These are phyloP conservation scores for Aspergillus pseudoviridinutans DNA, from an alignment of 2,329 filamentous ascomycete genomes.

Conservation along the genomic window DNA sequence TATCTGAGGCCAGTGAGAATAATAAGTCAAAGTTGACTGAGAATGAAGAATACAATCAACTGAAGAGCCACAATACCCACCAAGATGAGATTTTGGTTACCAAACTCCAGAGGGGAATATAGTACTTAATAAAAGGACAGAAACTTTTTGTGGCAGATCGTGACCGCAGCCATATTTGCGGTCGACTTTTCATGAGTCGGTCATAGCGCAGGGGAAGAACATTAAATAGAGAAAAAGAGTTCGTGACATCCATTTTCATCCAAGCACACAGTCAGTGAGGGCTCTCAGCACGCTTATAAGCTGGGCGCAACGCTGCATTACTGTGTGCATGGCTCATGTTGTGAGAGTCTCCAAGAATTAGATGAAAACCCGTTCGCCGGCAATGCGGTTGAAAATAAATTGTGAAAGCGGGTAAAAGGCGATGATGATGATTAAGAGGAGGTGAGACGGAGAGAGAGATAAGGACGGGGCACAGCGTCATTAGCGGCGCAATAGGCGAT, in stretches of 20 bases:
- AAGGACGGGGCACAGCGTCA: constrained; percentile 9
- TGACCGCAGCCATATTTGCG: background rate
- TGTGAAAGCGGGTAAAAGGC: background rate
- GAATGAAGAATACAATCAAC: background rate
- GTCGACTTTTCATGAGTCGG: background rate
- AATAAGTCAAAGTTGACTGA: background rate
- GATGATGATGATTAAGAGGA: background rate
- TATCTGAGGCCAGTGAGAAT: background rate
- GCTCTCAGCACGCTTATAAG: background rate
- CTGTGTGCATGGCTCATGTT: constrained; percentile 4
- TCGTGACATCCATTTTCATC: constrained; percentile 2
- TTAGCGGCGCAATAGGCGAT: constrained; percentile 6
- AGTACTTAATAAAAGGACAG: background rate
- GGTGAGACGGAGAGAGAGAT: background rate
- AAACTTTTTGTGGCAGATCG: constrained; percentile 1
- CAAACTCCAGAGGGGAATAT: background rate
- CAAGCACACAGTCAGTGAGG: background rate
- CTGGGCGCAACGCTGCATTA: background rate
- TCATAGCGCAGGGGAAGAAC: background rate
- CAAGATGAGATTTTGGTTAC: background rate
- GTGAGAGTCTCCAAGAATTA: constrained; percentile 16
- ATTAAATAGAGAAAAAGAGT: background rate
- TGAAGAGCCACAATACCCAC: background rate
- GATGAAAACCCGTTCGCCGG: constrained; percentile 20
- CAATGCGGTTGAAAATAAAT: constrained; percentile 12